Evolutionary conservation across 805 yeast species (phyloP).

Genomic region (Sugiyamaella boreocaroliniensis): DNA sequence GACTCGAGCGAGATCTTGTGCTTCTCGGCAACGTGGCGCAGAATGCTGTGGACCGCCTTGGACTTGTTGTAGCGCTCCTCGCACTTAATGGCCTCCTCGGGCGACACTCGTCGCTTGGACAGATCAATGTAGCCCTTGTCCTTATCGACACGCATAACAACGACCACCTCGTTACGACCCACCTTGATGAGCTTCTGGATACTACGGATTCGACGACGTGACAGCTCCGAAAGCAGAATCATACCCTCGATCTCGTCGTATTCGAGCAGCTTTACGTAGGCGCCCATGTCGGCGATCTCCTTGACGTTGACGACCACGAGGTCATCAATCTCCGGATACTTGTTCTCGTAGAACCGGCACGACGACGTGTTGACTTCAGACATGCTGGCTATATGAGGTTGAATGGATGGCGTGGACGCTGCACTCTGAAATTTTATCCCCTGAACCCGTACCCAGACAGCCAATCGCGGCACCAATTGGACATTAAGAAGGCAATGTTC

Average conservation of each 20-base stretch:
- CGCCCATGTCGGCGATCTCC: slow-evolving; percentile 97
- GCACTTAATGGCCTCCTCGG: slow-evolving; percentile 94
- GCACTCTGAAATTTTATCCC: not conserved
- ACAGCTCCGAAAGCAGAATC: slow-evolving; percentile 91
- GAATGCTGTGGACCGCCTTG: slow-evolving; percentile 95
- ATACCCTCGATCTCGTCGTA: slow-evolving; percentile 98
- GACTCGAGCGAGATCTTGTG: slow-evolving; percentile 80
- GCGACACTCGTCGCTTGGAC: slow-evolving; percentile 95
- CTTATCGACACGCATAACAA: slow-evolving; percentile 94
- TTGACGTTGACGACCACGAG: slow-evolving; percentile 96
- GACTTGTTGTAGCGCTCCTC: slow-evolving; percentile 96
- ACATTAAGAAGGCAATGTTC: no score
- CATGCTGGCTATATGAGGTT: not conserved
- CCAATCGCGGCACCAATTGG: no score
- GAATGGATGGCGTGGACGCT: not conserved
- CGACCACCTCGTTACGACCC: slow-evolving; percentile 97
- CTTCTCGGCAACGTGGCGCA: slow-evolving; percentile 97
- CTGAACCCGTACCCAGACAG: not conserved
- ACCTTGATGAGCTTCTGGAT: slow-evolving; percentile 96
- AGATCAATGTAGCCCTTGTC: slow-evolving; percentile 98
- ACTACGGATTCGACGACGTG: slow-evolving; percentile 97
- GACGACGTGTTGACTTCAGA: slow-evolving; percentile 45
- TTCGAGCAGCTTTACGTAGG: slow-evolving; percentile 87
- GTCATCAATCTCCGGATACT: slow-evolving; percentile 97
- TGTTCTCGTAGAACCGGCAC: slow-evolving; percentile 96